These are phyloP conservation scores for Amaranthus cruentus DNA, from an alignment of 148 eudicot species.

Conservation along the genomic window DNA sequence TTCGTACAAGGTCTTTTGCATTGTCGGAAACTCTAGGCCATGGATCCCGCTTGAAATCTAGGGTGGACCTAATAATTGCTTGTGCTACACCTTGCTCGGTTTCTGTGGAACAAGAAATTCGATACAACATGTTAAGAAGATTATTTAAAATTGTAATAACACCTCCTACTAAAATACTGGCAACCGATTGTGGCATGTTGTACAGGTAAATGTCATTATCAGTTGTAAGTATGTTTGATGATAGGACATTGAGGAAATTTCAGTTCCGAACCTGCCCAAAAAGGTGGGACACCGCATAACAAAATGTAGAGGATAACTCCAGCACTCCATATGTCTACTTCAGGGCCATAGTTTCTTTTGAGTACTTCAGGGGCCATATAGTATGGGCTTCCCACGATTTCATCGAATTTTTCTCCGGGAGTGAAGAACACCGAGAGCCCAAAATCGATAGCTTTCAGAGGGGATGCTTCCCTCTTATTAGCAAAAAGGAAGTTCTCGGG, in stretches of 20 bases:
- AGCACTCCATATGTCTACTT: conserved; percentile 55
- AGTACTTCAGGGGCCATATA: conserved; percentile 63
- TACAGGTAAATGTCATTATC: no score
- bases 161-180: no score
- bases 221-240: not conserved
- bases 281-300: conserved; percentile 57
- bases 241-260: not conserved
- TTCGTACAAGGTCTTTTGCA: conserved; percentile 63
- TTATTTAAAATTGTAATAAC: not conserved
- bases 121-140: not conserved
- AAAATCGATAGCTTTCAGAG: conserved; percentile 49
- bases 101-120: conserved; percentile 38
- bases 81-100: conserved; percentile 76
- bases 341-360: conserved; percentile 45
- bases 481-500: conserved; percentile 49
- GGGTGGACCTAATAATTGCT: conserved; percentile 54
- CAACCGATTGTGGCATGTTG: no score
- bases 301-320: conserved; percentile 60
- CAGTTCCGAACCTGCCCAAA: conserved; percentile 44
- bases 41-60: conserved; percentile 62
- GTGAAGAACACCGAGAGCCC: conserved; percentile 46
- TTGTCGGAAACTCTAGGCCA: conserved; percentile 69
- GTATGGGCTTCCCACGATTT: conserved; percentile 55
- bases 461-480: conserved; percentile 37
- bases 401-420: conserved; percentile 38